Evolutionary conservation across 2,329 filamentous ascomycete species (phyloP).

Genomic region (Elsinoe ampelina): DNA sequence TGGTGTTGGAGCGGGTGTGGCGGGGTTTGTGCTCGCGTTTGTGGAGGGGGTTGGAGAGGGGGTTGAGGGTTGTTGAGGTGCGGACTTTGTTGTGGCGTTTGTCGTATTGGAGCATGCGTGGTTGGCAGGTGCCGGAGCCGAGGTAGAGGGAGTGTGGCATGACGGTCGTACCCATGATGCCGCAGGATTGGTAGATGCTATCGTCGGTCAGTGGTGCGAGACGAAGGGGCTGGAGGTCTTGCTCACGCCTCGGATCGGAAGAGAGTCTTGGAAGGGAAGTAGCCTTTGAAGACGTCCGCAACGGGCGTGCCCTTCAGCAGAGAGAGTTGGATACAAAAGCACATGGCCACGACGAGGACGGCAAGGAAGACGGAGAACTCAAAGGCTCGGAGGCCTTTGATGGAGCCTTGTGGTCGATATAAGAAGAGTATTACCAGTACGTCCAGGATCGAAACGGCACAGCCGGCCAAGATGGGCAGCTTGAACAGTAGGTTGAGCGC

Average conservation of each 20-base stretch:
- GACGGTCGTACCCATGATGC: conserved; percentile 66
- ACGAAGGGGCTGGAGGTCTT: background rate
- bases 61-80: background rate
- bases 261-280: conserved; percentile 52
- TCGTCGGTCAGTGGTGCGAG: conserved; percentile 17
- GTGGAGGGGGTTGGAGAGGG: background rate
- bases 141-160: conserved; percentile 63
- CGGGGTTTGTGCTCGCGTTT: conserved; percentile 40
- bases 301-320: conserved; percentile 47
- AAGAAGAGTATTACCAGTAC: conserved; percentile 59
- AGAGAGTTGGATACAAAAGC: conserved; percentile 61
- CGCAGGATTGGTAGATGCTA: conserved; percentile 59
- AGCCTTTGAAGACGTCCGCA: conserved; percentile 56
- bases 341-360: conserved; percentile 58
- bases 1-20: conserved; percentile 12
- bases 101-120: conserved; percentile 56
- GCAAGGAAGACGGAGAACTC: conserved; percentile 54
- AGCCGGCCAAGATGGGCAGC: conserved; percentile 58
- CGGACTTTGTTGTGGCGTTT: conserved; percentile 19
- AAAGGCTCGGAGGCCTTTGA: conserved; percentile 52
- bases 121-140: conserved; percentile 60
- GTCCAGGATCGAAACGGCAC: conserved; percentile 58
- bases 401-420: conserved; percentile 48
- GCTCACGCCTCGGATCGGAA: conserved; percentile 45
- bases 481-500: conserved; percentile 57